Evolutionary conservation across 2,329 filamentous ascomycete genomes (phyloP), one percentile per base, ranked within the genome.

Genomic region (Neobulgaria alba): DNA sequence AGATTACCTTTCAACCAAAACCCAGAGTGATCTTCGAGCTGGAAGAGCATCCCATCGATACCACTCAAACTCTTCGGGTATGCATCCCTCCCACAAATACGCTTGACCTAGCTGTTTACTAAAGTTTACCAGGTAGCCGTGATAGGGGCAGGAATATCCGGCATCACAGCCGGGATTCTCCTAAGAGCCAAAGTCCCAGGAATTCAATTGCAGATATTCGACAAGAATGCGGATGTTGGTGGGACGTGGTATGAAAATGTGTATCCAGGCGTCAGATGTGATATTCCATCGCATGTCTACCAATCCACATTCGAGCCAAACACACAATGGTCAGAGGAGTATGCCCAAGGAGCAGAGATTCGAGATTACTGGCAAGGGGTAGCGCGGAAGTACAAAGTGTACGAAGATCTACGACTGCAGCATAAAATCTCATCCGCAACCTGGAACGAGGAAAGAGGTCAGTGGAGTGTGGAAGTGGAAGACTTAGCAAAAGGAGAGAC

Each of bases 251-350:
- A 70, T 36, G 70, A 72, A 44, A 75, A 74, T 40, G 56, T 66
- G 10, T 56, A 51, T 29, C 54, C 53, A 3, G 54, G 53, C 2
- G 49, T 55, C 10, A 36, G 48, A 30, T 56, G 48, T 26, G 39
- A 52, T 39, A 42, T 41, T 18, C 50, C 46, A 45, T 57, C 61
- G 50, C 63, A 47, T 63, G 77, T 80, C 15, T 86, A 86, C 51
- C 80, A 85, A 54, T 72, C 73, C 3, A 78, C 75, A 0, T 85
- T 84, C 56, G 67, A 68, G 5, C 78, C 79, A 1, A 85, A 85
- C 41, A 73, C 70, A 0, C 67, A 82, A 48, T 87, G 82, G 82
- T 71, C 69, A 0, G 77, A 84, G 50, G 69, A 78, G 44, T 86
- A 83, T 52, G 73, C 81, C 0, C 73, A 75, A 29, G 81, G 81